Conservation (phyloP, 345 rosid species). For the Aquilaria malaccensis region DNA sequence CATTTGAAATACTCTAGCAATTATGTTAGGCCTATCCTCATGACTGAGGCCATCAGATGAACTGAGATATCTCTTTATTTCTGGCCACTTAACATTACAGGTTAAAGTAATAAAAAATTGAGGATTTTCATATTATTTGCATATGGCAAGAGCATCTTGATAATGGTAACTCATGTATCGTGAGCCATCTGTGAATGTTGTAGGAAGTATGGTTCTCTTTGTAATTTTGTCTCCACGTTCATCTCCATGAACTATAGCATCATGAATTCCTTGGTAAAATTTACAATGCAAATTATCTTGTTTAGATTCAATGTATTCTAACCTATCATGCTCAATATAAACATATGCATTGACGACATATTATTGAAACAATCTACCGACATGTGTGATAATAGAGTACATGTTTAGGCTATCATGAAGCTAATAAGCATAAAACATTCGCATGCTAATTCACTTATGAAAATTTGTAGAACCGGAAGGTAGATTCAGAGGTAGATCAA, state of each 20-base stretch:
- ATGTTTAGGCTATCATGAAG: too few species aligned
- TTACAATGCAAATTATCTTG: neutral
- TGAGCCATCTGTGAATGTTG: neutral
- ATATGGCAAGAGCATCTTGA: neutral
- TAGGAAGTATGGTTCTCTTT: neutral
- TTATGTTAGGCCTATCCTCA: neutral
- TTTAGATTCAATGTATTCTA: neutral
- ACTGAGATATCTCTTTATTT: neutral
- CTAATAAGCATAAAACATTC: neutral
- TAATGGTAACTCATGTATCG: neutral
- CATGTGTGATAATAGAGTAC: neutral
- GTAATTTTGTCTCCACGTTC: neutral
- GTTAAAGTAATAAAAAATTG: neutral
- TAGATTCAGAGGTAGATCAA: neutral
- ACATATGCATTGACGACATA: neutral
- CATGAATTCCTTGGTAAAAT: neutral
- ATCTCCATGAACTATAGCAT: neutral
- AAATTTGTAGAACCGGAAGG: neutral
- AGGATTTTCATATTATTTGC: neutral
- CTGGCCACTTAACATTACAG: neutral
- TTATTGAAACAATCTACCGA: neutral
- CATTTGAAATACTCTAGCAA: neutral
- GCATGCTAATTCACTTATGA: neutral
- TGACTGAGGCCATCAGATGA: neutral
- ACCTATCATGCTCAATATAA: neutral